Conservation (phyloP, 2,329 filamentous ascomycete genomes). For the Calonectria hongkongensis region DNA sequence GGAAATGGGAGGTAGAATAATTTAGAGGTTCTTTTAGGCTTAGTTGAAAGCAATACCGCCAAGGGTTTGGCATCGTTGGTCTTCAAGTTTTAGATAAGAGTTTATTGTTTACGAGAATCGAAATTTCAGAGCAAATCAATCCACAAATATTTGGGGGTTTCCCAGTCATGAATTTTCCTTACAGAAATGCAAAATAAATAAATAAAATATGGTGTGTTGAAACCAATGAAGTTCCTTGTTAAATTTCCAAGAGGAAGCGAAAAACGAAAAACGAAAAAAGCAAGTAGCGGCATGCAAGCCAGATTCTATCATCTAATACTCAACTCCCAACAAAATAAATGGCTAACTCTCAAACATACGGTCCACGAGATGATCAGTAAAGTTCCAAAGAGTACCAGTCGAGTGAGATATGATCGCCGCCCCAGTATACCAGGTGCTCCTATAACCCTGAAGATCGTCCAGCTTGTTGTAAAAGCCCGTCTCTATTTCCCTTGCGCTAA, state of each 20-base stretch:
- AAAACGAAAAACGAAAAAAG: neutral
- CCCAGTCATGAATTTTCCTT: neutral
- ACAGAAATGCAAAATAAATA: no score
- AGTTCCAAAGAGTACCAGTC: conserved; percentile 48
- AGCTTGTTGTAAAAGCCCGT: conserved; percentile 44
- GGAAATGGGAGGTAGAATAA: no score
- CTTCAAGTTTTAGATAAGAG: neutral
- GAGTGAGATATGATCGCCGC: conserved; percentile 45
- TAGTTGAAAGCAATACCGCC: no score
- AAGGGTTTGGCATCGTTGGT: neutral
- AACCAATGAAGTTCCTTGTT: neutral
- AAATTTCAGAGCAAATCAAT: neutral
- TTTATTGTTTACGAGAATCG: neutral
- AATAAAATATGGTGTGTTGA: no score
- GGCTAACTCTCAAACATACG: conserved; percentile 36
- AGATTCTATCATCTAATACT: neutral
- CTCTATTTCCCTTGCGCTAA: conserved; percentile 36
- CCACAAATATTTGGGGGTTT: no score
- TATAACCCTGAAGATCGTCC: conserved; percentile 43
- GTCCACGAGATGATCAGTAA: conserved; percentile 46
- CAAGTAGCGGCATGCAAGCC: neutral
- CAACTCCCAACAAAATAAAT: neutral
- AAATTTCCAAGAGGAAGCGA: neutral
- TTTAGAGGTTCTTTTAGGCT: neutral
- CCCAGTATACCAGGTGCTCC: conserved; percentile 47